Percentiles rank a stretch among this genome's conserved stretches.
Conservation (phyloP, 441 rosid species). For the Erodium trifolium region DNA sequence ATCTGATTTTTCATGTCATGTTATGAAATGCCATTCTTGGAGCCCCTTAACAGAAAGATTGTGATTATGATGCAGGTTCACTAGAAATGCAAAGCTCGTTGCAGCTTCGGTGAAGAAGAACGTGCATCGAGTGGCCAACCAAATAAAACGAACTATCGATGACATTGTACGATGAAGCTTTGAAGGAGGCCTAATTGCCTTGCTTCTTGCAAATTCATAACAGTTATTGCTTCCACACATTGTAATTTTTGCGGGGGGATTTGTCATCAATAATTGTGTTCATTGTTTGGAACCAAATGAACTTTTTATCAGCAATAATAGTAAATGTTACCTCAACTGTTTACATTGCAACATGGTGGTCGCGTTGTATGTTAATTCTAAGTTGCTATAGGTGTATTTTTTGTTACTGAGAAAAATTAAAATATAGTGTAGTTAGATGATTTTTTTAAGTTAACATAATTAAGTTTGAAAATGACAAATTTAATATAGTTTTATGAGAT, state of each 20-base stretch:
- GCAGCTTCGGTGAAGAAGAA: conserved; percentile 35
- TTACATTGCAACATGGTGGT: too few species aligned
- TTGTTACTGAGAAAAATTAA: too few species aligned
- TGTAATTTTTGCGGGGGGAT: too few species aligned
- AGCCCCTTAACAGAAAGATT: background rate
- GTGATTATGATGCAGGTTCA: conserved; percentile 27
- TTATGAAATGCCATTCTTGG: background rate
- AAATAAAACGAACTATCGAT: conserved; percentile 32
- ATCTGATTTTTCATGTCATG: background rate
- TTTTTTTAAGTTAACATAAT: too few species aligned
- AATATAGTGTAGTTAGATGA: too few species aligned
- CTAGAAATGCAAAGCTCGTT: conserved; percentile 33
- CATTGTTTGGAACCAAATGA: background rate
- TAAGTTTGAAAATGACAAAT: too few species aligned
- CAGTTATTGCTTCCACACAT: background rate
- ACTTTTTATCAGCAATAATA: too few species aligned
- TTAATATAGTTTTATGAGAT: too few species aligned
- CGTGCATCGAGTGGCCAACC: conserved; percentile 28
- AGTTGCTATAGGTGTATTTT: too few species aligned
- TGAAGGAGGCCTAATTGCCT: background rate
- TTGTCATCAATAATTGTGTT: background rate
- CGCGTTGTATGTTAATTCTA: too few species aligned
- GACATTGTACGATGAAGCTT: conserved; percentile 21
- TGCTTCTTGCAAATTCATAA: background rate
- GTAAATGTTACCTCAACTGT: too few species aligned